Conservation (phyloP, 495 filamentous ascomycete species). For the Podospora pseudocomata region DNA sequence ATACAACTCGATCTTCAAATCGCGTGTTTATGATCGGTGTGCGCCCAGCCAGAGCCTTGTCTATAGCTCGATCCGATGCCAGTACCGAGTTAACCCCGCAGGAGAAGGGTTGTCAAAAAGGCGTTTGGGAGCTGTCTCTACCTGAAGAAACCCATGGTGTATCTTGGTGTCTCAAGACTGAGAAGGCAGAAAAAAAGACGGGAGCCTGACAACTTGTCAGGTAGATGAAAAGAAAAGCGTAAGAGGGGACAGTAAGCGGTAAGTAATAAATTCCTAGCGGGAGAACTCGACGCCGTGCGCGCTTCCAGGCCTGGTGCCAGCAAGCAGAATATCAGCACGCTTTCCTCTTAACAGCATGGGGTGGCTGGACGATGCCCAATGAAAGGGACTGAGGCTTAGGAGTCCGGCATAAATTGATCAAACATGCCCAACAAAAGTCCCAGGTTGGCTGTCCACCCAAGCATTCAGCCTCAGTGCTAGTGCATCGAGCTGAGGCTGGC, state of each 20-base stretch:
- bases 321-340: not conserved
- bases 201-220: not conserved
- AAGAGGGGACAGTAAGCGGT: not conserved
- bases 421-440: constrained; percentile 4
- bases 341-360: constrained; percentile 7
- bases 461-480: not conserved
- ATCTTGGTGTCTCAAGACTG: not conserved
- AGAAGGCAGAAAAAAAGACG: not conserved
- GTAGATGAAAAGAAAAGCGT: not conserved
- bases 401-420: constrained; percentile 1
- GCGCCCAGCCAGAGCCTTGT: not conserved
- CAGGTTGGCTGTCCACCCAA: not conserved
- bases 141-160: not conserved
- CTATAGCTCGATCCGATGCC: not conserved
- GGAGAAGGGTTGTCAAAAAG: not conserved
- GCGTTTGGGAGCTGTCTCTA: not conserved
- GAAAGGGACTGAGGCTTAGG: not conserved
- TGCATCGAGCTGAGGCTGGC: not conserved
- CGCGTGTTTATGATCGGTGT: not conserved
- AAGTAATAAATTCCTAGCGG: not conserved
- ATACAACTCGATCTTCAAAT: not conserved
- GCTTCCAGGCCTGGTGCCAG: not conserved
- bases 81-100: not conserved
- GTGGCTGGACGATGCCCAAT: constrained; percentile 1
- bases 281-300: constrained; percentile 1